phyloP scores from a whole-genome alignment of 768 basidiomycete genomes.

The Suillus spraguei region DNA sequence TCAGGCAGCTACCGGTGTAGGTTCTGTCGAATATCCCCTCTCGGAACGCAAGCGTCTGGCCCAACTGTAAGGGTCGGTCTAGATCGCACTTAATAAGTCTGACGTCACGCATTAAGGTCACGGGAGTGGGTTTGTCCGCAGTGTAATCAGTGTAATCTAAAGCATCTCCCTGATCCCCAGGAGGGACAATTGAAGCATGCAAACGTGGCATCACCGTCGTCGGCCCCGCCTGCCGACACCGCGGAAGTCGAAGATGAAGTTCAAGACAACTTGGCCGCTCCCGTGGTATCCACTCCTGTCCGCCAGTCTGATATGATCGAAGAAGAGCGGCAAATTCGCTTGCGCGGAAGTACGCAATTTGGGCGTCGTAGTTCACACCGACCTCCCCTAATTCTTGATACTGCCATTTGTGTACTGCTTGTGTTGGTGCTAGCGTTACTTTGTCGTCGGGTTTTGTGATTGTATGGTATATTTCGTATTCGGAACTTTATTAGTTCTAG shows the following conservation, averaged over 20 bases:
- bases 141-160: constrained; percentile 67
- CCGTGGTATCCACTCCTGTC: constrained; percentile 19
- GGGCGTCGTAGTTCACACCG: constrained; percentile 26
- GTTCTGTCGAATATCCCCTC: constrained; percentile 80
- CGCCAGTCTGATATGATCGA: constrained; percentile 16
- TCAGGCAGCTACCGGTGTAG: constrained; percentile 83
- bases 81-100: constrained; percentile 15
- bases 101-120: constrained; percentile 51
- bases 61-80: constrained; percentile 53
- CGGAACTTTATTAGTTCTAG: neutral
- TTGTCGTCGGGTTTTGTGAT: constrained; percentile 56
- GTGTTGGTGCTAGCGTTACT: constrained; percentile 70
- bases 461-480: neutral
- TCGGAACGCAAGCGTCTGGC: constrained; percentile 81
- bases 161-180: constrained; percentile 69
- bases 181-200: constrained; percentile 18
- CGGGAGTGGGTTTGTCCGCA: constrained; percentile 79
- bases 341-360: constrained; percentile 21
- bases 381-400: constrained; percentile 71
- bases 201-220: constrained; percentile 5
- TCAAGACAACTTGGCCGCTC: constrained; percentile 16
- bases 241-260: constrained; percentile 21
- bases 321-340: constrained; percentile 14
- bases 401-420: constrained; percentile 71
- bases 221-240: constrained; percentile 17